Evolutionary conservation across 2,329 filamentous ascomycete genomes (phyloP), one percentile per base, ranked within the genome.

Genomic region (Aspergillus fructus): DNA sequence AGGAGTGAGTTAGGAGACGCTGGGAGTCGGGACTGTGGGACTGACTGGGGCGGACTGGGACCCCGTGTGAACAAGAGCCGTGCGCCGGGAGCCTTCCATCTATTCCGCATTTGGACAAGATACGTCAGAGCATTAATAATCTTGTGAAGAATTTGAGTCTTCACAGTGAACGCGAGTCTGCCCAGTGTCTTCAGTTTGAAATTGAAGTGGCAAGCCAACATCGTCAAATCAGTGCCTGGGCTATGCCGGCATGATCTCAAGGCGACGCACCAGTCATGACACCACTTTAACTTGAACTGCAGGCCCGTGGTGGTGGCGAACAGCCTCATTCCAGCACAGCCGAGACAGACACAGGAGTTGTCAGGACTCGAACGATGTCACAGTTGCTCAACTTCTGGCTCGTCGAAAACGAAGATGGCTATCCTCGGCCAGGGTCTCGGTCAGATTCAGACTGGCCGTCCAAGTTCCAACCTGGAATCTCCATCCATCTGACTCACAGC

Each of bases 401-500:
- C 45, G 21, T 34, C n/a, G 5, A 30, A 4, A 30, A 48, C 27
- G 46, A 37, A 37, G 34, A 37, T 43, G 53, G 37, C 40, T 11
- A 19, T 40, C 50, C 19, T 13, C 33, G 27, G 27, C 27, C 27
- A 30, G 27, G 27, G 27, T 15, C 21, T 43, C 21, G 43, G 15
- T 46, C 45, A 17, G 24, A 17, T n/a, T 24, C 40, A 47, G 21
- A 19, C 27, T 43, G 34, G 34, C 34, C 9, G 34, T 30, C 27
- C 27, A 37, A 15, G 34, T 37, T 37, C 34, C 34, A 15, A 13
- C 34, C 5, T 23, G 9, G 9, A 27, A 9, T 17, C 12, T 27
- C 27, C 27, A 37, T 41, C 30, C 50, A 37, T 59, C 54, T 62
- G 59, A 59, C 57, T 62, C 59, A 57, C 47, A 49, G 54, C 27